A percentile compares a stretch with the other conserved stretches of the same genome.
Conservation (phyloP, 345 rosid species). For the Geranium brycei region DNA sequence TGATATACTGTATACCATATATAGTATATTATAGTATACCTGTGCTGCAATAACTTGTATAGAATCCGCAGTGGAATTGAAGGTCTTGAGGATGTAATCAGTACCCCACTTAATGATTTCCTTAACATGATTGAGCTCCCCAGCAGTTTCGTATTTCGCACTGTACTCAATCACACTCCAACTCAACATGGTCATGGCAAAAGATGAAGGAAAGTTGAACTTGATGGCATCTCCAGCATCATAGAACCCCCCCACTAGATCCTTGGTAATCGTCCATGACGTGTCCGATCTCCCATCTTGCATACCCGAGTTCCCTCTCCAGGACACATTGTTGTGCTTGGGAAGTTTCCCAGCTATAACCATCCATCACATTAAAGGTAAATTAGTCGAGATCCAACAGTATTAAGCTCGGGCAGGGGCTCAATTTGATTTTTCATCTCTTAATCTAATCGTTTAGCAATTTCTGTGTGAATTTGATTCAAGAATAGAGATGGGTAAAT, state of each 20-base stretch:
- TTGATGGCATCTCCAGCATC: constrained; percentile 98
- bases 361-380: background rate
- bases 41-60: constrained; percentile 52
- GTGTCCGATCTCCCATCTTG: constrained; percentile 61
- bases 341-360: constrained; percentile 81
- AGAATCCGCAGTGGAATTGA: constrained; percentile 62
- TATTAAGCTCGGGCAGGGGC: too few relatives aligned
- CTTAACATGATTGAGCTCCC: constrained; percentile 81
- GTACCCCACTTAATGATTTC: constrained; percentile 91
- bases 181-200: constrained; percentile 94
- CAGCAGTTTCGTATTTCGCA: constrained; percentile 78
- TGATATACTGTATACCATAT: too few relatives aligned
- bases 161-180: constrained; percentile 98
- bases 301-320: constrained; percentile 82
- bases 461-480: too few relatives aligned
- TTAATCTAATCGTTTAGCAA: too few relatives aligned
- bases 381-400: background rate
- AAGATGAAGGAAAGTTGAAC: constrained; percentile 76
- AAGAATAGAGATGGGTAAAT: too few relatives aligned
- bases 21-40: constrained; percentile 20
- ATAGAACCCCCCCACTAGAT: constrained; percentile 75
- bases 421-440: too few relatives aligned
- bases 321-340: constrained; percentile 79
- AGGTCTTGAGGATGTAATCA: constrained; percentile 87
- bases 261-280: constrained; percentile 29